Evolutionary conservation across 495 filamentous ascomycete genomes (phyloP).

Genomic region (Trichoderma reesei): DNA sequence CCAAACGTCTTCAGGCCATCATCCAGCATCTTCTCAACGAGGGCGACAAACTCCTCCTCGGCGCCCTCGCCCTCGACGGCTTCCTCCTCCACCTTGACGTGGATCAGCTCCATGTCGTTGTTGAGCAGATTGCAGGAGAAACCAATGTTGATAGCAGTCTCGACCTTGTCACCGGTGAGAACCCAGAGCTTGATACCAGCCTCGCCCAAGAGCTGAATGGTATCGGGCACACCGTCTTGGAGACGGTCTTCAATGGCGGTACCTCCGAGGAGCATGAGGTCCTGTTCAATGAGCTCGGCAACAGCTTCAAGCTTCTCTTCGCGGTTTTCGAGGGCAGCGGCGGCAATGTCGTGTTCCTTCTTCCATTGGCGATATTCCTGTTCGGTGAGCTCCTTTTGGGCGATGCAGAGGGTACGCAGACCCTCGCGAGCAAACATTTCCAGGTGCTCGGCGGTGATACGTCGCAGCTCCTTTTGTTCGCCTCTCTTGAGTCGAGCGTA

Average conservation of each 20-base stretch:
- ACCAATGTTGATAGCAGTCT: slow-evolving; percentile 99
- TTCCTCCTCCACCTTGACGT: slow-evolving; percentile 69
- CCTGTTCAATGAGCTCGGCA: slow-evolving; percentile 80
- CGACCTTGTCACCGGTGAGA: slow-evolving; percentile 95
- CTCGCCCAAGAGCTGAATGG: slow-evolving; percentile 82
- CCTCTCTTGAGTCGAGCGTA: slow-evolving; percentile 83
- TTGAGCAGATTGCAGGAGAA: slow-evolving; percentile 97
- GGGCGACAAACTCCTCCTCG: slow-evolving; percentile 36
- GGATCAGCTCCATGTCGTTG: slow-evolving; percentile 95
- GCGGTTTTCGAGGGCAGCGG: slow-evolving; percentile 71
- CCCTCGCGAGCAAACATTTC: slow-evolving; percentile 96
- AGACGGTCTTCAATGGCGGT: slow-evolving; percentile 97
- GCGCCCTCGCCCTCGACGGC: slow-evolving; percentile 37
- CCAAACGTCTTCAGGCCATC: slow-evolving; percentile 60
- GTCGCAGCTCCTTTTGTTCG: slow-evolving; percentile 75
- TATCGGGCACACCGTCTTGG: slow-evolving; percentile 95
- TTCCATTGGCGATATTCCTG: slow-evolving; percentile 82
- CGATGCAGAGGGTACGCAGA: slow-evolving; percentile 88
- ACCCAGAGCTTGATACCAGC: slow-evolving; percentile 99
- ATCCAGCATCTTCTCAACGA: slow-evolving; percentile 61
- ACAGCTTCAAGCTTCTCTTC: slow-evolving; percentile 92
- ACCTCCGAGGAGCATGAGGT: slow-evolving; percentile 82
- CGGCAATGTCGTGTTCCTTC: slow-evolving; percentile 77
- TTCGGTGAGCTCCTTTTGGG: slow-evolving; percentile 73
- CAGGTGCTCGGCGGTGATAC: slow-evolving; percentile 80